Conservation (phyloP, 116 monocot species). For the Papilionanthe hybrid region DNA sequence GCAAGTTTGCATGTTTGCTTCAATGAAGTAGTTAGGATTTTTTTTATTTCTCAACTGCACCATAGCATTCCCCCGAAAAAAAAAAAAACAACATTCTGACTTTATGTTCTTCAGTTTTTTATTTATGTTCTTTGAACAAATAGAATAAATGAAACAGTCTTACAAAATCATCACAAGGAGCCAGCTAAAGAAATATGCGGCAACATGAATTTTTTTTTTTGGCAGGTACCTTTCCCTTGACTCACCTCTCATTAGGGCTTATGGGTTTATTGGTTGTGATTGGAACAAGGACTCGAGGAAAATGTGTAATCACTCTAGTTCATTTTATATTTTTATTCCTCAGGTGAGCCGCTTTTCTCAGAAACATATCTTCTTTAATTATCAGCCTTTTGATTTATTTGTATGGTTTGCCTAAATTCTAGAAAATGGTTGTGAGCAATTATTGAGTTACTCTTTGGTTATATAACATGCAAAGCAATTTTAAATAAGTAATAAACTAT, state of each 20-base stretch:
- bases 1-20: not conserved
- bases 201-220: constrained; percentile 27
- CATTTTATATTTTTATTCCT: constrained; percentile 69
- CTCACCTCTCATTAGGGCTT: constrained; percentile 73
- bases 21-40: not conserved
- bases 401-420: not conserved
- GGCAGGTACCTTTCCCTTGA: constrained; percentile 93
- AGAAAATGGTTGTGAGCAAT: not conserved
- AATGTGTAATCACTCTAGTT: constrained; percentile 23
- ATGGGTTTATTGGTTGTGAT: constrained; percentile 62
- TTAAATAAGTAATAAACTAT: not conserved
- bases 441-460: not conserved
- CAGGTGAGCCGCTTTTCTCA: constrained; percentile 49
- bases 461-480: not conserved
- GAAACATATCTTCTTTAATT: not conserved
- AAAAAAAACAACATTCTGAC: not conserved
- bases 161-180: not conserved
- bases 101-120: not conserved
- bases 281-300: constrained; percentile 14
- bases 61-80: not conserved
- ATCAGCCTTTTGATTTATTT: not conserved
- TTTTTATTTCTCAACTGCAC: not conserved
- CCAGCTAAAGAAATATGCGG: not conserved
- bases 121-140: not conserved
- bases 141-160: not conserved